Evolutionary conservation across 2,329 filamentous ascomycete genomes (phyloP).

Genomic region (Xylariaceae sp.): DNA sequence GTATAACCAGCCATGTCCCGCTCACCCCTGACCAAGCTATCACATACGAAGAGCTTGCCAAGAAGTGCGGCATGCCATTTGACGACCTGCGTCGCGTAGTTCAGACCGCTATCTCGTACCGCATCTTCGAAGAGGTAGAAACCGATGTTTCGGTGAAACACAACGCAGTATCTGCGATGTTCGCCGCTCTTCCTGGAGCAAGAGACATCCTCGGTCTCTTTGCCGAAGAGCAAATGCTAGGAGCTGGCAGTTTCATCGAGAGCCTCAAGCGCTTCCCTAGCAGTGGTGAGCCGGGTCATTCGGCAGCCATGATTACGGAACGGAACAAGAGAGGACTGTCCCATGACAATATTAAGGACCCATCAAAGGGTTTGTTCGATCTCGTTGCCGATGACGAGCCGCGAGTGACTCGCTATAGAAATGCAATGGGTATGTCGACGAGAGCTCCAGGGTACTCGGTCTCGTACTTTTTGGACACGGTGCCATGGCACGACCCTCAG

Average conservation of each 20-base stretch:
- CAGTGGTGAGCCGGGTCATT: conserved; percentile 24
- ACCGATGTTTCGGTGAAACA: conserved; percentile 22
- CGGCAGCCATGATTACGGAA: conserved; percentile 18
- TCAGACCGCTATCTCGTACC: conserved; percentile 23
- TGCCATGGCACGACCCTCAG: conserved; percentile 21
- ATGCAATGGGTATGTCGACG: conserved; percentile 22
- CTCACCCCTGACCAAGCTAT: conserved; percentile 7
- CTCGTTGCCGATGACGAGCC: conserved; percentile 21
- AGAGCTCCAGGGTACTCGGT: conserved; percentile 16
- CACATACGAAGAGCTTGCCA: conserved; percentile 11
- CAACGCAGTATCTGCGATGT: conserved; percentile 19
- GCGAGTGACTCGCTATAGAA: conserved; percentile 22
- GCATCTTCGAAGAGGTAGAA: conserved; percentile 24
- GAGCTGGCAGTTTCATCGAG: conserved; percentile 17
- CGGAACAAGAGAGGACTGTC: conserved; percentile 9
- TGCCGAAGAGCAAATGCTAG: conserved; percentile 18
- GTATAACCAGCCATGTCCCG: conserved; percentile 22
- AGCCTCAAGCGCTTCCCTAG: conserved; percentile 21
- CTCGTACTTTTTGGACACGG: conserved; percentile 22
- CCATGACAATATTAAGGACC: conserved; percentile 13
- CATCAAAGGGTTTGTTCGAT: conserved; percentile 23
- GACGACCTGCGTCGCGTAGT: conserved; percentile 24
- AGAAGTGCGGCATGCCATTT: conserved; percentile 13
- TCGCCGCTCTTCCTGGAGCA: conserved; percentile 13
- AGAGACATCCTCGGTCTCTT: conserved; percentile 18